Percentiles rank a stretch among this genome's conserved stretches.
phyloP scores from a whole-genome alignment of 805 yeast genomes.

The Yamadazyma sp. region DNA sequence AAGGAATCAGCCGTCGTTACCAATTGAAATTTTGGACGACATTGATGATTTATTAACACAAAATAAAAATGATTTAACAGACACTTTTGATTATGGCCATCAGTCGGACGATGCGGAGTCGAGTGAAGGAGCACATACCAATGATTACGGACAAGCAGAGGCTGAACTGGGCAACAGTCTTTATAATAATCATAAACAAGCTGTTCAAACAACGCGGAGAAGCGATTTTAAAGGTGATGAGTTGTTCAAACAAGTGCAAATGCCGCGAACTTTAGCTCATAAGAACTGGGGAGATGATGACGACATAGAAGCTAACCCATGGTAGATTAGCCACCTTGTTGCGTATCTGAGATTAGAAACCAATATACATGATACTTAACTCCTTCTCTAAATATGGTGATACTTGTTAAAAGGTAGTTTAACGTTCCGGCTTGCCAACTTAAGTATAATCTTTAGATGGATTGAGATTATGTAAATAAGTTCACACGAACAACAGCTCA shows the following conservation, averaged over 20 bases:
- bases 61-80: constrained; percentile 31
- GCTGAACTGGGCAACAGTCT: too few species aligned
- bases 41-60: constrained; percentile 55
- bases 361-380: too few species aligned
- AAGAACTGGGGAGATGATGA: constrained; percentile 42
- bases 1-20: constrained; percentile 69
- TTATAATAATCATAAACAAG: too few species aligned
- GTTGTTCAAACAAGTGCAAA: constrained; percentile 46
- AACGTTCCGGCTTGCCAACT: too few species aligned
- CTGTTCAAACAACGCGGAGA: background rate
- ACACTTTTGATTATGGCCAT: constrained; percentile 29
- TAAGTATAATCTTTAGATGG: too few species aligned
- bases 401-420: too few species aligned
- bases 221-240: constrained; percentile 44
- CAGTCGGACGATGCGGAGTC: constrained; percentile 24
- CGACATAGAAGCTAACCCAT: constrained; percentile 59
- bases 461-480: too few species aligned
- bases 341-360: too few species aligned
- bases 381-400: too few species aligned
- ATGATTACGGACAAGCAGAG: constrained; percentile 16
- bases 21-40: constrained; percentile 66
- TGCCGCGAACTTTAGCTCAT: constrained; percentile 52
- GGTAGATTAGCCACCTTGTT: too few species aligned
- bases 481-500: too few species aligned
- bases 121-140: constrained; percentile 24